Evolutionary conservation across 148 eudicot genomes (phyloP).

Genomic region (Amaranthus palmeri): DNA sequence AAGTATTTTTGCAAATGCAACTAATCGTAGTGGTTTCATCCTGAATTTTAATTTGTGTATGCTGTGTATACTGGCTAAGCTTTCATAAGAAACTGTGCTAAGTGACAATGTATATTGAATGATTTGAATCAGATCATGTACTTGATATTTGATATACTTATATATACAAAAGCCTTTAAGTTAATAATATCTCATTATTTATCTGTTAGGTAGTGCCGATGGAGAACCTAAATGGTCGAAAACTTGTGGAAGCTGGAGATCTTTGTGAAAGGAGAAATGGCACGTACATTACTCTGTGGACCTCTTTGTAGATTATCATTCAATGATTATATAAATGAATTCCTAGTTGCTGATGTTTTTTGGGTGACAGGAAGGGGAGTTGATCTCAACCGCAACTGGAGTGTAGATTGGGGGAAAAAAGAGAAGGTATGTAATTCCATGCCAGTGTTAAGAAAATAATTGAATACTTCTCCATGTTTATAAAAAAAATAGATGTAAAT

Average conservation of each 20-base stretch:
- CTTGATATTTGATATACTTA: not conserved
- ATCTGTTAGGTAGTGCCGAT: conserved; percentile 71
- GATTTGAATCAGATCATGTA: not conserved
- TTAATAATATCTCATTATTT: conserved; percentile 9
- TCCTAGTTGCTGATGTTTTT: conserved; percentile 18
- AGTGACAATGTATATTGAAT: not conserved
- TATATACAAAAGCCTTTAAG: not conserved
- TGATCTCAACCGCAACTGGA: conserved; percentile 98
- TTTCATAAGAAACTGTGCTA: too few species aligned
- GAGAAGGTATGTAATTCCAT: conserved; percentile 56
- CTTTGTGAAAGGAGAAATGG: conserved; percentile 98
- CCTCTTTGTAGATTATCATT: not conserved
- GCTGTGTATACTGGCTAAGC: not conserved
- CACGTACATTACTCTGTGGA: conserved; percentile 21
- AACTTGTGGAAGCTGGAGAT: conserved; percentile 89
- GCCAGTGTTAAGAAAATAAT: too few species aligned
- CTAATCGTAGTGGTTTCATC: not conserved
- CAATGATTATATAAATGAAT: conserved; percentile 8
- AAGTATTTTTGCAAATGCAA: too few species aligned
- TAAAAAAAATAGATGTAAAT: not conserved
- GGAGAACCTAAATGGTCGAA: conserved; percentile 92
- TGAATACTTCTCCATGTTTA: not conserved
- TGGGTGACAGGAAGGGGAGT: conserved; percentile 89
- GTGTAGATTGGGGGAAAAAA: conserved; percentile 99
- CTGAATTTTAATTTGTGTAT: not conserved